phyloP scores from a whole-genome alignment of 2,329 filamentous ascomycete genomes.

The Colletotrichum limetticola region DNA sequence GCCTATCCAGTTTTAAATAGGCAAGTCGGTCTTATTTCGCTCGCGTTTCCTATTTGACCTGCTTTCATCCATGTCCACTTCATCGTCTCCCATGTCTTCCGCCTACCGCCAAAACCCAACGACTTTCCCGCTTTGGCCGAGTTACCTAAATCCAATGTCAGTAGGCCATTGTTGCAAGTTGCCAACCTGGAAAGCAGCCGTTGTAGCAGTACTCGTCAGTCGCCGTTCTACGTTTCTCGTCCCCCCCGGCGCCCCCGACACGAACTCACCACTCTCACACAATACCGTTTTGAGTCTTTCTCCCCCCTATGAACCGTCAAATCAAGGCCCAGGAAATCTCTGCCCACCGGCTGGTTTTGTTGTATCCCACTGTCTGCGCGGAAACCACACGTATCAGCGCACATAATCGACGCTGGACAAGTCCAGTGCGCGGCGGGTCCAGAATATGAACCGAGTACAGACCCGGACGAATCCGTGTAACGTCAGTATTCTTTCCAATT shows the following conservation, averaged over 20 bases:
- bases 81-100: neutral
- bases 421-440: conserved; percentile 21
- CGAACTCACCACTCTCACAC: neutral
- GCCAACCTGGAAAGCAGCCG: neutral
- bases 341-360: neutral
- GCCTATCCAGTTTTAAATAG: conserved; percentile 6
- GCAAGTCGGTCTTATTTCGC: conserved; percentile 18
- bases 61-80: conserved; percentile 19
- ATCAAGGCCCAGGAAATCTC: conserved; percentile 7
- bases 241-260: neutral
- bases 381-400: neutral
- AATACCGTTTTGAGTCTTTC: neutral
- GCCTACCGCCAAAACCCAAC: neutral
- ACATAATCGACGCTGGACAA: conserved; percentile 14
- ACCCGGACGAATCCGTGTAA: conserved; percentile 28
- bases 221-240: too few relatives aligned
- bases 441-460: conserved; percentile 23
- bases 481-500: conserved; percentile 21
- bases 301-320: conserved; percentile 19
- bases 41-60: conserved; percentile 31
- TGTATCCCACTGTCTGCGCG: conserved; percentile 8
- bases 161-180: neutral
- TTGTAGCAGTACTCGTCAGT: neutral
- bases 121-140: neutral
- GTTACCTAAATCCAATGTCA: neutral